Evolutionary conservation across 129 eudicot genomes (phyloP), one percentile per base, ranked within the genome.

Genomic region (Centaurea solstitialis): DNA sequence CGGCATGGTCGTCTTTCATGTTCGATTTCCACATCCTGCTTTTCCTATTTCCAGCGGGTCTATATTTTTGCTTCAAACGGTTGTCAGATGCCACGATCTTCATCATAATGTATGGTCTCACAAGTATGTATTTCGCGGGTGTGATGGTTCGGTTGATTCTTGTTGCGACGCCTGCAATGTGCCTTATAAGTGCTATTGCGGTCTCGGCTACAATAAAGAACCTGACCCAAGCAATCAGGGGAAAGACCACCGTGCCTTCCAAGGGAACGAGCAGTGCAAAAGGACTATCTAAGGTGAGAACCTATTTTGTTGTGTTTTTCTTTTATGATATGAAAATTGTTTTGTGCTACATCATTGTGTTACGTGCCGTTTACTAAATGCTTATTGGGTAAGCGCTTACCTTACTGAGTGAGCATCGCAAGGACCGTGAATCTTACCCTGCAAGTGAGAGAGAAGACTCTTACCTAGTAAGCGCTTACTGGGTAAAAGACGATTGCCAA

Each of bases 1-100:
- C 98, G 9, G 97, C 98, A 41, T 94, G 98, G 98, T 92, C 97
- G 10, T 94, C 98, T 6, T 94, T 94, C 93, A 94, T 94, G 98
- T 94, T 94, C 67, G 98, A 94, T 83, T 94, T 92, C 80, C 98
- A 92, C 80, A 92, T 94, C 72, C 76, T 94, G 79, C 92, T 93
- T 37, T 72, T 91, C 76, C 89, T 93, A 26, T 91, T 89, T 87
- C 97, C 98, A 4, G 98, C 97, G 11, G 98, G 97, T 79, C 81
- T 94, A 13, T 94, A 92, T 83, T 94, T 94, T 82, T 94, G 97
- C 91, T 94, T 94, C 89, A 92, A 94, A 85, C 87, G 94, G 50
- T 81, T 94, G 82, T 87, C 98, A 30, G 98, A 92, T 85, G 98
- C 97, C 78, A 94, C 98, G 13, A 94, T 94, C 78, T 92, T 94